Conservation (phyloP, 176 grass and related monocot species). For the Oryza glaberrima region DNA sequence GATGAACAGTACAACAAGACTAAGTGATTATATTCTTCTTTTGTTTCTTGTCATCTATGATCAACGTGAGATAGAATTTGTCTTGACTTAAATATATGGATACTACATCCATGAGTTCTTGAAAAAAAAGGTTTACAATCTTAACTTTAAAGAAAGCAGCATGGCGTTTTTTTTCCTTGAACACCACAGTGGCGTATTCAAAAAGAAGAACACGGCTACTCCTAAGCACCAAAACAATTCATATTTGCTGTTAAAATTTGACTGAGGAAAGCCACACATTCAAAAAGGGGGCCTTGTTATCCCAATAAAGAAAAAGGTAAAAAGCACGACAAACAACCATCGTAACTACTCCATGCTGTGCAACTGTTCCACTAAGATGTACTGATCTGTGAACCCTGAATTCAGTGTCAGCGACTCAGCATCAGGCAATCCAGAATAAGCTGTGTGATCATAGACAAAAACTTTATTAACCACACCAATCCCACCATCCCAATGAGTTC, state of each 20-base stretch:
- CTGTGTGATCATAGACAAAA: background rate
- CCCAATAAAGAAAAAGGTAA: background rate
- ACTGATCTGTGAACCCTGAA: background rate
- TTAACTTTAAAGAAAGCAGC: background rate
- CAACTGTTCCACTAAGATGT: conserved; percentile 27
- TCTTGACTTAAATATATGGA: background rate
- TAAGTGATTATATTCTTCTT: background rate
- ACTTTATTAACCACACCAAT: background rate
- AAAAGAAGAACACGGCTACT: background rate
- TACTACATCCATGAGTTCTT: background rate
- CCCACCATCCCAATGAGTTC: background rate
- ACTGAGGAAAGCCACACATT: background rate
- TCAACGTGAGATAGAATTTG: background rate
- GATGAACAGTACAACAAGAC: background rate
- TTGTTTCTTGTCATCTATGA: background rate
- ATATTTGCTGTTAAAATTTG: background rate
- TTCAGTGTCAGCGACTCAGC: background rate
- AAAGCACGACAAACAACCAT: background rate
- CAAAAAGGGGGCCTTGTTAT: background rate
- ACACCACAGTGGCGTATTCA: background rate
- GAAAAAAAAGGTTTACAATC: background rate
- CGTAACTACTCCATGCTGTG: conserved; percentile 4
- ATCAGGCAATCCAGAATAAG: background rate
- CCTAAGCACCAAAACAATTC: background rate
- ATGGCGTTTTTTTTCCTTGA: background rate